phyloP scores from a whole-genome alignment of 225 moss, liverwort and hornwort genomes.

The Physcomitrellopsis africana region DNA sequence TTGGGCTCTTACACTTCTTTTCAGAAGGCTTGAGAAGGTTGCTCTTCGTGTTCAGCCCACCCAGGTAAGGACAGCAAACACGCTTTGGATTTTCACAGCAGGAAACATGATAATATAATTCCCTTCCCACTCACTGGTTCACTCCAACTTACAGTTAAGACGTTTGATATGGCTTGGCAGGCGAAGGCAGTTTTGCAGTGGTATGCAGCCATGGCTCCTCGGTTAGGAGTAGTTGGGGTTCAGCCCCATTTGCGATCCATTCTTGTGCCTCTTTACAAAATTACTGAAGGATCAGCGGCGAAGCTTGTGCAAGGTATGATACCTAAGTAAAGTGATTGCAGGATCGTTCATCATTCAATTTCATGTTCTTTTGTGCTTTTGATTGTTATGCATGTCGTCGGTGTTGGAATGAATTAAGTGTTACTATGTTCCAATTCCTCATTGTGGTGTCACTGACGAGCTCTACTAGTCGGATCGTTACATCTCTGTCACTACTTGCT shows the following conservation, averaged over 20 bases:
- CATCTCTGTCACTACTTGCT: background rate
- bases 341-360: background rate
- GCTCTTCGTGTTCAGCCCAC: slow-evolving; percentile 79
- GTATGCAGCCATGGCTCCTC: slow-evolving; percentile 79
- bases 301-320: slow-evolving; percentile 79
- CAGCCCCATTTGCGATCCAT: slow-evolving; percentile 68
- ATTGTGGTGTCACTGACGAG: background rate
- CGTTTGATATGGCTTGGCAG: slow-evolving; percentile 47
- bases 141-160: slow-evolving; percentile 8
- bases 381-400: background rate
- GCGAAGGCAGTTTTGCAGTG: slow-evolving; percentile 86
- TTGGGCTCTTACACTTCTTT: slow-evolving; percentile 67
- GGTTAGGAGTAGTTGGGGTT: slow-evolving; percentile 60
- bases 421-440: background rate
- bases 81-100: background rate
- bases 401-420: background rate
- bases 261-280: slow-evolving; percentile 78
- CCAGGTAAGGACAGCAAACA: slow-evolving; percentile 58
- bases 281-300: slow-evolving; percentile 85
- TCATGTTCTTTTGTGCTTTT: background rate
- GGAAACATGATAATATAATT: background rate
- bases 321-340: background rate
- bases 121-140: background rate
- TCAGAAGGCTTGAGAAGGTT: slow-evolving; percentile 80
- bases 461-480: background rate